A percentile compares a stretch with the other conserved stretches of the same genome.
These are phyloP conservation scores for Coniochaeta sp. DNA, from an alignment of 2,329 filamentous ascomycete genomes.

Conservation along the genomic window DNA sequence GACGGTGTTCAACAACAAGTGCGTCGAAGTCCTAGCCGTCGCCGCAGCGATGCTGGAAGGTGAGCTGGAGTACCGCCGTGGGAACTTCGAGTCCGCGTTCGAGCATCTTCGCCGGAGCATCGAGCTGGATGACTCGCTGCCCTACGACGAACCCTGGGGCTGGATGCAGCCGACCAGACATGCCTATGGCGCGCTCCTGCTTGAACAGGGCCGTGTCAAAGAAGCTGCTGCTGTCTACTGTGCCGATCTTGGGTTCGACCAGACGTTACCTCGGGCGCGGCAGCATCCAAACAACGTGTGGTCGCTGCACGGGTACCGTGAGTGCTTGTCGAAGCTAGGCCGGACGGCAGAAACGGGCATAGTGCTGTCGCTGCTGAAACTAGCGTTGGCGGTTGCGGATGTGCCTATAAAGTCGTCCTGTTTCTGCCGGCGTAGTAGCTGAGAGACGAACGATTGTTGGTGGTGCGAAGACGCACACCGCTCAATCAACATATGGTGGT, in stretches of 20 bases:
- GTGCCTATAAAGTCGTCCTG: conserved; percentile 51
- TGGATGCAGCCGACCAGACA: conserved; percentile 74
- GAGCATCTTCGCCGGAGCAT: conserved; percentile 50
- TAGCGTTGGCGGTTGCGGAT: conserved; percentile 44
- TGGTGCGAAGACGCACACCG: too few species aligned
- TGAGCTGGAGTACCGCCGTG: conserved; percentile 63
- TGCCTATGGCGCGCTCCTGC: conserved; percentile 60
- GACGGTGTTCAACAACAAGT: conserved; percentile 63
- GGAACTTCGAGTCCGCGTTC: conserved; percentile 53
- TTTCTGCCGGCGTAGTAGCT: conserved; percentile 32
- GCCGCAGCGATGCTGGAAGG: conserved; percentile 62
- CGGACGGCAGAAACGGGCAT: conserved; percentile 30
- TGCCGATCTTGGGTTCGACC: conserved; percentile 53
- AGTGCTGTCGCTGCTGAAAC: conserved; percentile 35
- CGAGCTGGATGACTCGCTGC: conserved; percentile 52
- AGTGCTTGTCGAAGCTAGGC: conserved; percentile 55
- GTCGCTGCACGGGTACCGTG: conserved; percentile 66
- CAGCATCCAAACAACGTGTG: conserved; percentile 70
- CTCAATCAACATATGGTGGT: too few species aligned
- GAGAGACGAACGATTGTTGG: too few species aligned
- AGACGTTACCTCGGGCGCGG: conserved; percentile 54
- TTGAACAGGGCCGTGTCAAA: conserved; percentile 56
- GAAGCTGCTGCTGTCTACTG: conserved; percentile 51
- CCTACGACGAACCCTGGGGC: conserved; percentile 70
- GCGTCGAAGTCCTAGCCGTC: conserved; percentile 54